Percentiles rank a stretch among this genome's conserved stretches.
Conservation (phyloP, 495 filamentous ascomycete genomes). For the Penicillium pancosmium region DNA sequence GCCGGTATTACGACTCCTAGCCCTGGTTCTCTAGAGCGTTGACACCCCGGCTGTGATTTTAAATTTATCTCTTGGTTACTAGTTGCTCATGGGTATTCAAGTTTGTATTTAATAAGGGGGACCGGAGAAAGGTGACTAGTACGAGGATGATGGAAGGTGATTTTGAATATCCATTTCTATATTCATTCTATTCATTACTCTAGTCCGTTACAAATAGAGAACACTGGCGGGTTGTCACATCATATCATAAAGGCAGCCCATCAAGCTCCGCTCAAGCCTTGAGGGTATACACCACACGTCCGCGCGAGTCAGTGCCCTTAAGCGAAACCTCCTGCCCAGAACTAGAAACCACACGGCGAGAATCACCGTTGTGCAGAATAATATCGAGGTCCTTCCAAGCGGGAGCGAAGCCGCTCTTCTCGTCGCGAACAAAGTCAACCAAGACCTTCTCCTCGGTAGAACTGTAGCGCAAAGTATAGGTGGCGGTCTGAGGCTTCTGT, state of each 20-base stretch:
- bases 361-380: constrained; percentile 54
- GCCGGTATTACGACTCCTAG: no score
- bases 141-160: no score
- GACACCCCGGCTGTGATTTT: no score
- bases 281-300: constrained; percentile 41
- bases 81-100: no score
- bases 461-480: constrained; percentile 46
- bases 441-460: constrained; percentile 47
- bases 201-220: no score
- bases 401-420: constrained; percentile 45
- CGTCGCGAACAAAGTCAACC: constrained; percentile 42
- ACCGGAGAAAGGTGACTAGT: no score
- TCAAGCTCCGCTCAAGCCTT: constrained; percentile 18
- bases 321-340: constrained; percentile 33
- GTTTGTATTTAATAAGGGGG: no score
- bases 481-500: constrained; percentile 41
- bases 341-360: constrained; percentile 43
- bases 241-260: neutral
- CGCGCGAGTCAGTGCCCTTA: constrained; percentile 36
- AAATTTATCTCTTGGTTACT: no score
- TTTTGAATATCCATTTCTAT: no score
- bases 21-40: no score
- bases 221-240: no score
- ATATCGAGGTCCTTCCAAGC: constrained; percentile 57
- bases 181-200: no score